Evolutionary conservation across 768 basidiomycete species (phyloP).

Genomic region (Lactarius sanguifluus): DNA sequence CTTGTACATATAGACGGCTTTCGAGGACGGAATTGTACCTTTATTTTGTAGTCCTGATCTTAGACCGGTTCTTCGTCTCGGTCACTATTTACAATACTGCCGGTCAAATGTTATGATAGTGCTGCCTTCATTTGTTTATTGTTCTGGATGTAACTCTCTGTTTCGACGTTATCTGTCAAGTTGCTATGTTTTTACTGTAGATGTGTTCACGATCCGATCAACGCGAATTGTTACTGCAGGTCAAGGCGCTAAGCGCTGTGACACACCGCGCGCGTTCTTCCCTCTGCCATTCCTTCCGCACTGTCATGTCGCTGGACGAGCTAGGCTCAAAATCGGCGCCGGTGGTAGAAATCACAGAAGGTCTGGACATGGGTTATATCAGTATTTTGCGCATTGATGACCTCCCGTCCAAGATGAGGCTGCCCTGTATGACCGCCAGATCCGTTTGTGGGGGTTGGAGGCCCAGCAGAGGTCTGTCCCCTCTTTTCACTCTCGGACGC

Average conservation of each 20-base stretch:
- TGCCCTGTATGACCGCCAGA: constrained; percentile 95
- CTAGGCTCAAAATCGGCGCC: constrained; percentile 28
- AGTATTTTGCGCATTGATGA: not conserved
- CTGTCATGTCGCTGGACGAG: constrained; percentile 23
- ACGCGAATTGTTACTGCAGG: not conserved
- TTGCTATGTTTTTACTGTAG: not conserved
- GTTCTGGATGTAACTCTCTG: constrained; percentile 18
- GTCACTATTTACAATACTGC: constrained; percentile 20
- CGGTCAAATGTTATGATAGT: constrained; percentile 10
- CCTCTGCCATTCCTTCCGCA: not conserved
- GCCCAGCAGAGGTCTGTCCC: constrained; percentile 83
- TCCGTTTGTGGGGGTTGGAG: constrained; percentile 96
- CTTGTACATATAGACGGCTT: not conserved
- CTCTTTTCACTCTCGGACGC: constrained; percentile 1
- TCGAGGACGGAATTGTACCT: constrained; percentile 16
- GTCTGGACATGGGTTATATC: constrained; percentile 19
- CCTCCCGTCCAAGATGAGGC: constrained; percentile 49
- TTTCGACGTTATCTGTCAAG: constrained; percentile 22
- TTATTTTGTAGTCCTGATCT: constrained; percentile 15
- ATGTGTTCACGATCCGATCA: not conserved
- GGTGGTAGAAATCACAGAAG: constrained; percentile 36
- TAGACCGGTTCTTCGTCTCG: constrained; percentile 11
- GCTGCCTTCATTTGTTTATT: constrained; percentile 14
- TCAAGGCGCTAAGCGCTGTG: constrained; percentile 9
- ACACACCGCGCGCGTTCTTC: not conserved